phyloP scores from a whole-genome alignment of 1,284 basidiomycete genomes.

The Malassezia nana region DNA sequence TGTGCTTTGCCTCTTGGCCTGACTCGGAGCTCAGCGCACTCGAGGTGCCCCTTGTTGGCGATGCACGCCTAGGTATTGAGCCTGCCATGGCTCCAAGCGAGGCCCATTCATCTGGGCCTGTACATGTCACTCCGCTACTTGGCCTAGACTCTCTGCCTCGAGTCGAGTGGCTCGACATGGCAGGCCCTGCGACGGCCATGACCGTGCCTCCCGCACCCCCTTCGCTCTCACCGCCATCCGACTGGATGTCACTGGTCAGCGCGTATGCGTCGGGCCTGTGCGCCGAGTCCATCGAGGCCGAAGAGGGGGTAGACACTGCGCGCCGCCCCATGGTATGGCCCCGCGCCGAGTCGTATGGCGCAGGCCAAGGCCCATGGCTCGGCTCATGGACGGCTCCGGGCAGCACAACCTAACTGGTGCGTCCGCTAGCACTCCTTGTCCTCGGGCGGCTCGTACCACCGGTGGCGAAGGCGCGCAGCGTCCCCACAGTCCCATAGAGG shows the following conservation, averaged over 20 bases:
- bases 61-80: too few species aligned
- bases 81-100: too few species aligned
- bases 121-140: not conserved
- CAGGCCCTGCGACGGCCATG: too few species aligned
- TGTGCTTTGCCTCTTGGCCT: not conserved
- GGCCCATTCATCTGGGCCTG: too few species aligned
- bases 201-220: not conserved
- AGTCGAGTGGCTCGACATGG: too few species aligned
- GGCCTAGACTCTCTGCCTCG: not conserved
- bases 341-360: not conserved
- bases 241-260: not conserved
- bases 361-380: not conserved
- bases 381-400: not conserved
- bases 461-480: constrained; percentile 20
- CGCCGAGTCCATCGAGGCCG: not conserved
- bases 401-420: not conserved
- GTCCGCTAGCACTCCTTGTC: constrained; percentile 37
- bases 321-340: not conserved
- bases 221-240: not conserved
- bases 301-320: not conserved
- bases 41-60: too few species aligned
- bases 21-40: not conserved
- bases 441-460: constrained; percentile 39
- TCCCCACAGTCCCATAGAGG: constrained; percentile 31
- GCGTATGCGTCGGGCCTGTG: not conserved